Evolutionary conservation across 768 basidiomycete species (phyloP), one percentile per base, ranked within the genome.

Genomic region (Trametes cinnabarina): DNA sequence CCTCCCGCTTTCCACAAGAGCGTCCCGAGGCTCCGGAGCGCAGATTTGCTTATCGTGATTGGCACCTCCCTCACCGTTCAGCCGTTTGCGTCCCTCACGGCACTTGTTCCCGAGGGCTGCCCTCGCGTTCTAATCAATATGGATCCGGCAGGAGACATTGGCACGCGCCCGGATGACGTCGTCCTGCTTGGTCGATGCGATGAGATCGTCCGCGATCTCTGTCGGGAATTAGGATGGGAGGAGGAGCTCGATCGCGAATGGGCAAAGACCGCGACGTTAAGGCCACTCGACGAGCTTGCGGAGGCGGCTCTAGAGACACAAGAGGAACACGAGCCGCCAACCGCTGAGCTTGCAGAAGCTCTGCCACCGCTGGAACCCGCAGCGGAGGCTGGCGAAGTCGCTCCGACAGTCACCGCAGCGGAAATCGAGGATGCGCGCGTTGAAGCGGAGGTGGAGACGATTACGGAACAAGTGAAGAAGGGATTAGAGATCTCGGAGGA

Each of bases 51-150:
- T 42, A 85, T 98, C 65, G 82, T 97, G 43, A 86, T 97, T 64
- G 94, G 95, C 25, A 98, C 95, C 0, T 96, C 93, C 1, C 79
- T 96, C 47, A 87, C 84, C 1, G 93, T 95, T 10, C 84, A 89
- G 50, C 94, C 93, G 3, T 98, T 98, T 69, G 93, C 94, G 10
- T 83, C 84, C 0, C 82, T 98, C 25, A 81, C 88, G 9, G 39
- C 47, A 7, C 49, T 71, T 50, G 85, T 89, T 0, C 75, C 77
- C 4, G 60, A 73, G 1, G 63, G 65, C 11, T 92, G 87, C 64
- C 92, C 90, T 3, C 87, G 95, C 4, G 79, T 96, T 17, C 79
- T 98, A 22, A 86, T 98, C 72, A 98, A 98, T 69, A 78, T 94
- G 43, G 93, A 96, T 57, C 71, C 71, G 1, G 95, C 92, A 3